These are phyloP conservation scores for Porphyrellus cyaneotinctus DNA, from an alignment of 768 basidiomycete genomes.

Conservation along the genomic window DNA sequence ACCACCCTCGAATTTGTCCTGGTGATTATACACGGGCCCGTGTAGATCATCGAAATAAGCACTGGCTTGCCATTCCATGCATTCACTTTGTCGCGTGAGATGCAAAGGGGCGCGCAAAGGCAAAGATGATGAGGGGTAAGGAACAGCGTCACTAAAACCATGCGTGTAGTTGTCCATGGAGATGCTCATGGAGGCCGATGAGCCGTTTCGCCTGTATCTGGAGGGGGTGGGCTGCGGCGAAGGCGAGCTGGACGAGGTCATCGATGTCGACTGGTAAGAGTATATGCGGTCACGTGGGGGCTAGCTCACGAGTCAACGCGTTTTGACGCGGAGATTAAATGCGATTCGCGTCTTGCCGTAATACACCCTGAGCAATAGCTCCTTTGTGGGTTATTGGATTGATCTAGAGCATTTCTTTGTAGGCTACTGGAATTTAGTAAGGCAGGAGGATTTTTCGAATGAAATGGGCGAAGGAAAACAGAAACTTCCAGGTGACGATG, in stretches of 20 bases:
- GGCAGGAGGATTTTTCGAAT: too few species aligned
- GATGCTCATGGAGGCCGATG: conserved; percentile 13
- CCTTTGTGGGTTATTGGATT: too few species aligned
- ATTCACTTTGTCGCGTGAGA: conserved; percentile 5
- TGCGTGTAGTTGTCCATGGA: background rate
- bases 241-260: conserved; percentile 16
- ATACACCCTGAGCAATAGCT: background rate
- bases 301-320: conserved; percentile 27
- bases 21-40: background rate
- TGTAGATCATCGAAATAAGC: background rate
- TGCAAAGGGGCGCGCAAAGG: conserved; percentile 16
- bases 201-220: conserved; percentile 22
- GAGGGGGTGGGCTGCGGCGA: conserved; percentile 16
- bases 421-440: too few species aligned
- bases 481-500: too few species aligned
- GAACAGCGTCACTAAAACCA: background rate
- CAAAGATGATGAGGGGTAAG: conserved; percentile 20
- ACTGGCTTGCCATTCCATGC: conserved; percentile 1
- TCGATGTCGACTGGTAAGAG: conserved; percentile 26
- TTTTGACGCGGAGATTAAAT: conserved; percentile 33
- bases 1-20: background rate
- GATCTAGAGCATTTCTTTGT: too few species aligned
- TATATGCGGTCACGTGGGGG: conserved; percentile 32
- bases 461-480: too few species aligned
- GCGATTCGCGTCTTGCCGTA: conserved; percentile 19